phyloP scores from a whole-genome alignment of 2,329 filamentous ascomycete genomes.

The Colletotrichum karsti region DNA sequence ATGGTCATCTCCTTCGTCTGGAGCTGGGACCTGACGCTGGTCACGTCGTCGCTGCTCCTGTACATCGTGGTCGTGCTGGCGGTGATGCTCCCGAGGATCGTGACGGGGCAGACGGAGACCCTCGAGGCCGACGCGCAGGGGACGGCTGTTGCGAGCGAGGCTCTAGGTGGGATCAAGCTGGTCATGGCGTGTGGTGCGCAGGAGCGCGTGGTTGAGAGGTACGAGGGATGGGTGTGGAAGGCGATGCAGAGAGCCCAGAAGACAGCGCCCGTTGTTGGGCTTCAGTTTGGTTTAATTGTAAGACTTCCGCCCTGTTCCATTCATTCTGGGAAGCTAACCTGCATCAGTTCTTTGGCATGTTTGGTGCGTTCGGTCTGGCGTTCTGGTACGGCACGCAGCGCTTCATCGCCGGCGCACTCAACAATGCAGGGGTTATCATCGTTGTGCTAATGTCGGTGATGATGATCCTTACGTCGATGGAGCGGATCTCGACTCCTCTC shows the following conservation, averaged over 20 bases:
- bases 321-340: background rate
- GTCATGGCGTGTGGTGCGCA: constrained; percentile 55
- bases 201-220: constrained; percentile 43
- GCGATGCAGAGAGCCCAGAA: constrained; percentile 44
- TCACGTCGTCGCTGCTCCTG: constrained; percentile 55
- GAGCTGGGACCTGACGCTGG: constrained; percentile 60
- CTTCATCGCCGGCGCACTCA: constrained; percentile 41
- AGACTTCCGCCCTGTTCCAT: background rate
- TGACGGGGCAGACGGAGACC: constrained; percentile 34
- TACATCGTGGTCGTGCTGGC: constrained; percentile 45
- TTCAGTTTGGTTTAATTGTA: constrained; percentile 40
- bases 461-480: constrained; percentile 44
- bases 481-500: constrained; percentile 47
- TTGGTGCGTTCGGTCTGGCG: constrained; percentile 46
- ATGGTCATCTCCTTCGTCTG: constrained; percentile 60
- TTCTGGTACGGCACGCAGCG: constrained; percentile 54
- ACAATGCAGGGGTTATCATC: constrained; percentile 46
- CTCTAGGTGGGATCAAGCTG: constrained; percentile 49
- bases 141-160: constrained; percentile 52
- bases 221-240: constrained; percentile 46
- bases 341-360: constrained; percentile 39
- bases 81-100: constrained; percentile 39
- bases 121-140: constrained; percentile 41
- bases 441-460: constrained; percentile 48
- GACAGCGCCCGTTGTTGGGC: constrained; percentile 40